Base-by-base conservation (phyloP, 768 basidiomycete species). In the Trametopsis cervina region DNA sequence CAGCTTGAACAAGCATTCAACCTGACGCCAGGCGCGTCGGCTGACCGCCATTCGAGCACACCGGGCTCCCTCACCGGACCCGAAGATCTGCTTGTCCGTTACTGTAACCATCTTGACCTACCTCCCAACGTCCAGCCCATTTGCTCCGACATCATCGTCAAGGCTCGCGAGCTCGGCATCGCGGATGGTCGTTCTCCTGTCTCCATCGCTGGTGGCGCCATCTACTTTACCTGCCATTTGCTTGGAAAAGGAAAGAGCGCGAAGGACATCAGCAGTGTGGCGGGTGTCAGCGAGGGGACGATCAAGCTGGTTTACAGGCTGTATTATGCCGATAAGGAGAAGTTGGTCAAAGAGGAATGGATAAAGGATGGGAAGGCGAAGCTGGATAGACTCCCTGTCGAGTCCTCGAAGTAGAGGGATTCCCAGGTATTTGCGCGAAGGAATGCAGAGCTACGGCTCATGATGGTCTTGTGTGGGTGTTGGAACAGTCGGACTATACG, bases 131-230 rank as follows among this genome's bases (percentile, higher is more conserved):
- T 95, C 48, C 89, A 94, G 64, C 75, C 82, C 21, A 88, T 90
- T 35, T 89, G 88, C 61, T 72, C 79, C 17, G 86, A 92, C 53
- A 85, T 93, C 62, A 89, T 92, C 53, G 64, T 85, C 47, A 78
- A 80, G 24, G 88, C 89, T 12, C 78, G 90, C 44, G 76, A 86
- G 53, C 77, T 86, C 55, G 89, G 90, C 37, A 85, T 95, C 52
- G 92, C 93, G 26, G 92, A 93, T 61, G 96, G 96, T 21, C 75
- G 96, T 52, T 90, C 84, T 58, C 95, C 95, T 1, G 89, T 97
- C 44, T 96, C 96, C n/a, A 93, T 99, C 56, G 96, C 95, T n/a
- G 90, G 91, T 36, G 92, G 90, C 35, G 89, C 91, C 17, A 92
- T 99, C 51, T 92, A 87, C 70, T 97, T 98, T 68, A 89, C 89